These are phyloP conservation scores for Fraxinus angustifolia DNA, from an alignment of 305 asterid genomes.

Conservation along the genomic window DNA sequence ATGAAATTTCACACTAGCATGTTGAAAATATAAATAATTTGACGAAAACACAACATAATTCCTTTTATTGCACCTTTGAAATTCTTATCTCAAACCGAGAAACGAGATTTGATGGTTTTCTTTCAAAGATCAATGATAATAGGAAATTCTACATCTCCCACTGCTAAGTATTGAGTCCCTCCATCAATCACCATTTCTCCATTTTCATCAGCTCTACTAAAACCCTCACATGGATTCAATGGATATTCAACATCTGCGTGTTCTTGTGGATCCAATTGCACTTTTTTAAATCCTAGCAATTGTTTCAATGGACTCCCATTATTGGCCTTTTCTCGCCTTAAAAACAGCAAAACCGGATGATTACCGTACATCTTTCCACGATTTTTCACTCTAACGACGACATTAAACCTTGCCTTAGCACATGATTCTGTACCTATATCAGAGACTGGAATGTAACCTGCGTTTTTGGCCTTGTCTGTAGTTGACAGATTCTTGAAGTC, in stretches of 20 bases:
- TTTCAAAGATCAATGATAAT: constrained; percentile 22
- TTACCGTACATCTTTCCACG: constrained; percentile 41
- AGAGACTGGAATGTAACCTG: constrained; percentile 32
- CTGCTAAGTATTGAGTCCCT: constrained; percentile 44
- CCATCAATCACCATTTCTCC: constrained; percentile 63
- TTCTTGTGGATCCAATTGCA: constrained; percentile 38
- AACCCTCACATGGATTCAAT: constrained; percentile 65
- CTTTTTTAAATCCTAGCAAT: constrained; percentile 58
- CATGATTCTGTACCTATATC: constrained; percentile 37
- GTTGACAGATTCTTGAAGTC: constrained; percentile 23
- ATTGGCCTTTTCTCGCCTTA: constrained; percentile 17
- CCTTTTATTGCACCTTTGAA: neutral
- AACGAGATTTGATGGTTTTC: neutral
- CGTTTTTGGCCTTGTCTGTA: neutral
- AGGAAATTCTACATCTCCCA: constrained; percentile 46
- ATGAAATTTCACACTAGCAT: neutral
- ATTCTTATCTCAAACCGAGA: neutral
- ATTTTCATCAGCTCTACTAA: constrained; percentile 51
- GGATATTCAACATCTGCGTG: constrained; percentile 36
- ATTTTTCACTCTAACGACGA: constrained; percentile 34
- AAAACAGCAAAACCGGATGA: constrained; percentile 54
- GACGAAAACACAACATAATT: neutral
- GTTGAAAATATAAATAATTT: neutral
- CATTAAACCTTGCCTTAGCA: constrained; percentile 39
- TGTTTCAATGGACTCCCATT: constrained; percentile 48